Evolutionary conservation across 371 early-diverging fungal genomes (phyloP), one percentile per base, ranked within the genome.

Genomic region (Dichotomocladium elegans): DNA sequence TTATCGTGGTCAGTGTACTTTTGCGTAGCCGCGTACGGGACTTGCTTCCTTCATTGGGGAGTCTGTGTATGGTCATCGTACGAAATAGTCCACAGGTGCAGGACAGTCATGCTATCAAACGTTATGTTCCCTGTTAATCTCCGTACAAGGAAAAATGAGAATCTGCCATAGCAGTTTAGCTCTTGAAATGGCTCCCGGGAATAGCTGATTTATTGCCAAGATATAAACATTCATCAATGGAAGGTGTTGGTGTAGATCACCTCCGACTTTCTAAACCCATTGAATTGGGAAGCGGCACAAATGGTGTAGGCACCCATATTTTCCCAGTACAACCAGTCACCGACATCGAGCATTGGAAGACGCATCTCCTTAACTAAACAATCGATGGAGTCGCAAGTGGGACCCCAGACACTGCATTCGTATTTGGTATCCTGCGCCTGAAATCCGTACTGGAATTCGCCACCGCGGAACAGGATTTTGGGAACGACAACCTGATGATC

Each of bases 311-410:
- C 98, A 29, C 99, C 99, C 97, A 97, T 96, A 67, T 89, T 79
- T 47, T 92, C 88, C 74, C 91, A 96, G 68, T 87, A 87, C 43
- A 98, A 74, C 98, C 98, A 98, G 68, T 98, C 99, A 51, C 98
- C 96, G 25, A 92, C 82, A 46, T 89, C 82, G 61, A 98, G 77
- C 65, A 89, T 81, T 40, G 96, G 96, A 44, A 98, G 76, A 51
- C 48, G 49, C 14, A 78, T 66, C 31, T 83, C 77, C 47, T 84
- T 73, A 57, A 80, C 82, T 47, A 98, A 84, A 68, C 92, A 92
- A 75, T 98, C 99, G 58, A 97, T 93, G 15, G 95, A 95, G 72
- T 98, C 98, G 72, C 98, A 98, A 35, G 97, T 98, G 24, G 96
- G 98, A n/a, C 96, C 97, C 98, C 98, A 96, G 53, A 96, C 78